Conservation (phyloP, 257 asterid genomes). For the Solanum bulbocastanum region DNA sequence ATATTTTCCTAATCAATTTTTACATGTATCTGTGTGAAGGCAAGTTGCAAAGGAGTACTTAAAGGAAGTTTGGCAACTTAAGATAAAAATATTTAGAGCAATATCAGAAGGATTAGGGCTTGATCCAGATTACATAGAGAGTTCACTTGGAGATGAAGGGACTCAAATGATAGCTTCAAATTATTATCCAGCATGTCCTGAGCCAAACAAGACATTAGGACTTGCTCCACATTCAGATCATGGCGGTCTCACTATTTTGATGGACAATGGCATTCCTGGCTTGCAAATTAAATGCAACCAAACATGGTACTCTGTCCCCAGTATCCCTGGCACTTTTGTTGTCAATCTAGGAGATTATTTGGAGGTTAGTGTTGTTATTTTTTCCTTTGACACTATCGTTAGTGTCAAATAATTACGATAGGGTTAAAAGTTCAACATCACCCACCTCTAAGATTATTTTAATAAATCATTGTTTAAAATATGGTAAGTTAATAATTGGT, state of each 20-base stretch:
- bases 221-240: slow-evolving; percentile 56
- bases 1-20: neutral
- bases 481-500: too few species aligned
- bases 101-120: slow-evolving; percentile 50
- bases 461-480: too few species aligned
- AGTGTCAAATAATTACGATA: neutral
- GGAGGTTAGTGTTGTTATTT: slow-evolving; percentile 26
- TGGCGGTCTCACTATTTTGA: slow-evolving; percentile 43
- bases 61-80: slow-evolving; percentile 31
- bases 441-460: too few species aligned
- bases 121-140: slow-evolving; percentile 22
- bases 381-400: neutral
- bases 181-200: slow-evolving; percentile 55
- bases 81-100: slow-evolving; percentile 1
- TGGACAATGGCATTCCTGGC: slow-evolving; percentile 47
- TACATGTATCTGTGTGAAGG: neutral
- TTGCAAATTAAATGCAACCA: slow-evolving; percentile 39
- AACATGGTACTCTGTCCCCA: slow-evolving; percentile 28
- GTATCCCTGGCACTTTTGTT: slow-evolving; percentile 35
- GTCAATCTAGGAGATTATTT: slow-evolving; percentile 53
- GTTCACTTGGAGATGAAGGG: slow-evolving; percentile 23
- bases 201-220: slow-evolving; percentile 50
- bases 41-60: slow-evolving; percentile 29
- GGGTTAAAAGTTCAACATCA: neutral
- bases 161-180: slow-evolving; percentile 38